Percentiles rank a stretch among this genome's conserved stretches.
These are phyloP conservation scores for Mycena vitilis DNA, from an alignment of 768 basidiomycete species.

Conservation along the genomic window DNA sequence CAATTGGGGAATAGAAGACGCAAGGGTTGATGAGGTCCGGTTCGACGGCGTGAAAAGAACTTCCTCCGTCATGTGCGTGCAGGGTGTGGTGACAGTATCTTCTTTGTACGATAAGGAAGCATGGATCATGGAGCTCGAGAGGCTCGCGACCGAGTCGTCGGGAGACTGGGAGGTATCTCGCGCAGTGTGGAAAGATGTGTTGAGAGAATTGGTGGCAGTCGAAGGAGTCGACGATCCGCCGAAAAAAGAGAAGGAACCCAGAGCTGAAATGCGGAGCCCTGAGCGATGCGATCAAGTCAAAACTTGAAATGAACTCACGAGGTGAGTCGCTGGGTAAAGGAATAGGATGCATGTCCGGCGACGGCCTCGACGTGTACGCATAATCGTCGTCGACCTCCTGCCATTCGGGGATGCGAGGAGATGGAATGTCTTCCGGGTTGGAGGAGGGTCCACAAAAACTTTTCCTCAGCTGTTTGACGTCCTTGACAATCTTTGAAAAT, in stretches of 20 bases:
- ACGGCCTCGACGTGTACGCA: slow-evolving; percentile 40
- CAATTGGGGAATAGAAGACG: slow-evolving; percentile 39
- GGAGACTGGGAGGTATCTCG: slow-evolving; percentile 35
- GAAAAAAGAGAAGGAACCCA: slow-evolving; percentile 22
- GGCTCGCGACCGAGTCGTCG: slow-evolving; percentile 27
- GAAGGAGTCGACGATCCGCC: slow-evolving; percentile 21
- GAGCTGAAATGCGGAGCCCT: slow-evolving; percentile 14
- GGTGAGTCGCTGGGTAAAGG: slow-evolving; percentile 41
- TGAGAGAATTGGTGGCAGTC: slow-evolving; percentile 23
- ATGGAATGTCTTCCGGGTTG: slow-evolving; percentile 43
- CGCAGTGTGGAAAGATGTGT: slow-evolving; percentile 42
- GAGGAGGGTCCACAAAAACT: slow-evolving; percentile 46
- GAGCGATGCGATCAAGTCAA: slow-evolving; percentile 10
- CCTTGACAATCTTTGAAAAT: slow-evolving; percentile 61
- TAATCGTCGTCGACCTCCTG: slow-evolving; percentile 37
- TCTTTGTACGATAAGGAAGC: slow-evolving; percentile 44
- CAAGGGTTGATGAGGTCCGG: slow-evolving; percentile 46
- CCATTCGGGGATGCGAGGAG: slow-evolving; percentile 44
- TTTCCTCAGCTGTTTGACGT: slow-evolving; percentile 58
- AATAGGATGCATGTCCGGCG: slow-evolving; percentile 56
- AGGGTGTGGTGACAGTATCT: slow-evolving; percentile 47
- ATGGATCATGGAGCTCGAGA: slow-evolving; percentile 29
- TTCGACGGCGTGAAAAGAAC: slow-evolving; percentile 54
- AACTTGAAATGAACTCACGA: slow-evolving; percentile 36
- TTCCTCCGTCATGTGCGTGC: slow-evolving; percentile 51